Evolutionary conservation across 176 grass and related monocot species (phyloP).

Genomic region (Eremochloa ophiuroides): DNA sequence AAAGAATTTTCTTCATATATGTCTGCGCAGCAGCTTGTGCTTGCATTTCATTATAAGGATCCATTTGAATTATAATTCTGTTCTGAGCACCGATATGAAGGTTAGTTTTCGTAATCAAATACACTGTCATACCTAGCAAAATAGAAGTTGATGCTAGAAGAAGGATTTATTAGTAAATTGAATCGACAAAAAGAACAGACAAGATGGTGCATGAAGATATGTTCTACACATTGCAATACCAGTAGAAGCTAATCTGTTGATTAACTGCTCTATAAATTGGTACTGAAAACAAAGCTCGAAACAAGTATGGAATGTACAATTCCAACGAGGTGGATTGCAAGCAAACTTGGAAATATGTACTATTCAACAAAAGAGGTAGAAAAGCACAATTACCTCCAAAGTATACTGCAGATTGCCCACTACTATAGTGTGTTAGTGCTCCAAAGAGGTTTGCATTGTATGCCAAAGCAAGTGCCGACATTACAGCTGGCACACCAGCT

Average conservation of each 20-base stretch:
- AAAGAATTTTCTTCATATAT: not conserved
- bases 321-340: not conserved
- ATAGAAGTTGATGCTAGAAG: not conserved
- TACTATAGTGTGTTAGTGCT: conserved; percentile 92
- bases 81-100: not conserved
- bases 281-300: not conserved
- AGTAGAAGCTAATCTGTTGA: not conserved
- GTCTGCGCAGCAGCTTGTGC: not conserved
- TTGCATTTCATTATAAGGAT: conserved; percentile 6
- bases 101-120: not conserved
- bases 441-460: conserved; percentile 98
- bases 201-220: not conserved
- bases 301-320: not conserved
- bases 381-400: conserved; percentile 71
- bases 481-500: conserved; percentile 77
- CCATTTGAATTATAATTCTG: not conserved
- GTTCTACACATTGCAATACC: not conserved
- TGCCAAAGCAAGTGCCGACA: conserved; percentile 76
- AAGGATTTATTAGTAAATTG: not conserved
- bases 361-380: not conserved
- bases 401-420: conserved; percentile 89
- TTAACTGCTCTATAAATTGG: not conserved
- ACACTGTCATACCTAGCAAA: not conserved
- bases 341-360: not conserved
- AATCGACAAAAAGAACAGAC: not conserved